Evolutionary conservation across 257 asterid genomes (phyloP), one percentile per base, ranked within the genome.

Genomic region (Solanum dulcamara): DNA sequence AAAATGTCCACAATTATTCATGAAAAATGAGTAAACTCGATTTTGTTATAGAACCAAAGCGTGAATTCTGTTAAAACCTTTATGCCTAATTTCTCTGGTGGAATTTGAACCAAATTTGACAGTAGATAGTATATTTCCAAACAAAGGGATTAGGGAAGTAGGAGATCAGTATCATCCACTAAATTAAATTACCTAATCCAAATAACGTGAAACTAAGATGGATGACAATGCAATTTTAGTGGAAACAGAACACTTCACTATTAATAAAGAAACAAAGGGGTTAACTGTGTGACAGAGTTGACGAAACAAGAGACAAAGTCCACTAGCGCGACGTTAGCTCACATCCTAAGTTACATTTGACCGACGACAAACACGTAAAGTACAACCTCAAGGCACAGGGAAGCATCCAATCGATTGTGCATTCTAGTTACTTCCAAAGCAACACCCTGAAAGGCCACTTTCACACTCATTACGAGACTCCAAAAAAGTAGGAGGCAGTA

Each of bases 251-350:
- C 60, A 75, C 82, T 75, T 75, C 82, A 26, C 82, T 46, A 75
- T 75, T 26, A 51, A 75, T 24, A 75, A 75, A 75, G 81, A 75
- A 44, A 20, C 40, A 46, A 75, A 2, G 82, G 81, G 60, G 82
- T 75, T 75, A 75, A 75, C 40, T 26, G 83, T 53, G 67, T 40
- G 20, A 67, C 42, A 44, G 32, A 44, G 64, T 60, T 38, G 6
- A 83, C 8, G 10, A 83, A 48, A 28, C 30, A 50, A 35, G 48
- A 57, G 77, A 62, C 79, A 83, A 79, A 84, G 81, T 59, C 88
- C 87, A 88, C 94, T 57, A 89, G 87, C 91, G 88, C 90, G 90
- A 89, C 70, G 88, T 90, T 87, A 90, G 92, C 92, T 86, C 90
- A 85, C 87, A 79, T 86, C 93, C 91, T 90, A 91, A 84, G 91